Evolutionary conservation across 225 moss, liverwort and hornwort species (phyloP).

Genomic region (Marchantia polymorpha): DNA sequence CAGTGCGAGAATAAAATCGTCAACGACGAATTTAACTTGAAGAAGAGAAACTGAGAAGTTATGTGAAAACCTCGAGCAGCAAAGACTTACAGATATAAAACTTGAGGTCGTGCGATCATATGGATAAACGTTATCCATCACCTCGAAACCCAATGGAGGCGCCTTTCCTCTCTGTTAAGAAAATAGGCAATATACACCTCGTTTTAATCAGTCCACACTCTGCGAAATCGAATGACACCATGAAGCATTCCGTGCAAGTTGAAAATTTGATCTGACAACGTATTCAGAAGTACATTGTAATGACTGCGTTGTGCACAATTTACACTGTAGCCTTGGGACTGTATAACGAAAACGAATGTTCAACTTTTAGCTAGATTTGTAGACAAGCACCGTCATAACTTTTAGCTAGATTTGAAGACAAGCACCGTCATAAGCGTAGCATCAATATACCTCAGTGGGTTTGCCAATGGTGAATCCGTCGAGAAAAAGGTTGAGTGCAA

Average conservation of each 20-base stretch:
- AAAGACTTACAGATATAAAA: constrained; percentile 66
- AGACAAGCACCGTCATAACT: too few relatives aligned
- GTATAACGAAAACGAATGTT: too few relatives aligned
- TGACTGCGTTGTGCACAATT: too few relatives aligned
- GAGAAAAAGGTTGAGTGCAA: constrained; percentile 84
- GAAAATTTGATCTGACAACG: too few relatives aligned
- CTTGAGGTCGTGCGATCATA: constrained; percentile 90
- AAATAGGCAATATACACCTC: neutral
- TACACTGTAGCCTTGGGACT: too few relatives aligned
- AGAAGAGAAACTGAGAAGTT: too few relatives aligned
- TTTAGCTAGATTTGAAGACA: neutral
- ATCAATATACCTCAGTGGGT: constrained; percentile 66
- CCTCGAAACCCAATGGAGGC: constrained; percentile 75
- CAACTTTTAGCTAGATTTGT: neutral
- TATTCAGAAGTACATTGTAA: too few relatives aligned
- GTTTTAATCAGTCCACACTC: neutral
- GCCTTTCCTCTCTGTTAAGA: constrained; percentile 64
- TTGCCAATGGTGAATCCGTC: constrained; percentile 89
- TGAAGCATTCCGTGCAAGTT: too few relatives aligned
- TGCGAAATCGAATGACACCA: neutral
- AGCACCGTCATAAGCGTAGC: neutral
- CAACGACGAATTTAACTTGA: too few relatives aligned
- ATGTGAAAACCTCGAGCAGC: too few relatives aligned
- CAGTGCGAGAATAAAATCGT: too few relatives aligned
- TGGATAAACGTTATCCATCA: constrained; percentile 74